Conservation (phyloP, 2,329 filamentous ascomycete genomes). For the Aspergillus sp. region DNA sequence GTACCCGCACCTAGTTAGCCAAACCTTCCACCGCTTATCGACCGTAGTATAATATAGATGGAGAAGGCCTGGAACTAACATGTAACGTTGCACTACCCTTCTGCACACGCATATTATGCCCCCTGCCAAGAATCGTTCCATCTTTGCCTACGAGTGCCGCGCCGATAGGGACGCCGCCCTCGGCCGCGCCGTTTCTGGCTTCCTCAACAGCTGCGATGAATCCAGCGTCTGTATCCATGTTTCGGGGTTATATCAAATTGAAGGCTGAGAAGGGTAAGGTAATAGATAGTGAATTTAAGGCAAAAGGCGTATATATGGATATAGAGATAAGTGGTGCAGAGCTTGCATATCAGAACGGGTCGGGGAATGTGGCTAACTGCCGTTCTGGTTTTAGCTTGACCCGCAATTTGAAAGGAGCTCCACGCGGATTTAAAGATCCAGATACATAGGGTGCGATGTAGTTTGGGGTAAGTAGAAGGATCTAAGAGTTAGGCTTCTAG, state of each 20-base stretch:
- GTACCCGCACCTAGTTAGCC: neutral
- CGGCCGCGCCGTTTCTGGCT: slow-evolving; percentile 54
- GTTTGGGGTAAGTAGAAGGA: neutral
- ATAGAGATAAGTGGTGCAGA: neutral
- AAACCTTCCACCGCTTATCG: neutral
- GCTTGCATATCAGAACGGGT: neutral
- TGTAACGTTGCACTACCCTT: slow-evolving; percentile 70
- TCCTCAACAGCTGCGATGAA: slow-evolving; percentile 60
- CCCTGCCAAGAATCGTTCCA: slow-evolving; percentile 68
- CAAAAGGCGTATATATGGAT: neutral
- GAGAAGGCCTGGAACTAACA: slow-evolving; percentile 45
- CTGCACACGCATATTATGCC: slow-evolving; percentile 76
- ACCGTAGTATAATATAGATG: neutral
- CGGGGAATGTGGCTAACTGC: slow-evolving; percentile 2
- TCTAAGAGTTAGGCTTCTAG: neutral
- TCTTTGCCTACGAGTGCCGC: slow-evolving; percentile 66
- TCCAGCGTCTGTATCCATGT: slow-evolving; percentile 47
- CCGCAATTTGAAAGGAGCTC: slow-evolving; percentile 10
- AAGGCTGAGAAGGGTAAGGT: slow-evolving; percentile 1
- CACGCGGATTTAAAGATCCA: neutral
- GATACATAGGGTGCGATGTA: too few species aligned
- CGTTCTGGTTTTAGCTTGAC: slow-evolving; percentile 15
- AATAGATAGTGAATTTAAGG: neutral
- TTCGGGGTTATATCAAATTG: neutral
- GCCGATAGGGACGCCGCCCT: slow-evolving; percentile 61